Evolutionary conservation across 352 stramenopile species (phyloP).

Genomic region (Globisporangium barbulae): DNA sequence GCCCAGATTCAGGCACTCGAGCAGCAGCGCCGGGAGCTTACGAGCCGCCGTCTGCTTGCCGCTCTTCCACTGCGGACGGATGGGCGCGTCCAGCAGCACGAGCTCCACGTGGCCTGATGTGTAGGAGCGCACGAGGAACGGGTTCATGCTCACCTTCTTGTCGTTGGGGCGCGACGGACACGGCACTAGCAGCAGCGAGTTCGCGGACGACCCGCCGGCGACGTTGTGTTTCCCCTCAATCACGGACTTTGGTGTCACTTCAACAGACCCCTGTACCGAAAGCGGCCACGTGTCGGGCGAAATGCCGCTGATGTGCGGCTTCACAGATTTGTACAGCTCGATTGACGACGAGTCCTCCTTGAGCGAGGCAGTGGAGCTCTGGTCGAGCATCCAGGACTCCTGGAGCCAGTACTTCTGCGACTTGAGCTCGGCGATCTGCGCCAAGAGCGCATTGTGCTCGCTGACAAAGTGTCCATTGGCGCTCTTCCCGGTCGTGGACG

Average conservation of each 20-base stretch:
- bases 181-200: conserved; percentile 51
- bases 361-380: conserved; percentile 2
- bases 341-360: background rate
- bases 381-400: conserved; percentile 42
- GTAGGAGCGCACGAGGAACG: conserved; percentile 65
- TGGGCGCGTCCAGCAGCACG: conserved; percentile 54
- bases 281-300: conserved; percentile 72
- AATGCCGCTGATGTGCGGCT: conserved; percentile 67
- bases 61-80: conserved; percentile 65
- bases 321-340: conserved; percentile 40
- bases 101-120: conserved; percentile 77
- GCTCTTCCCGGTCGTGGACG: background rate
- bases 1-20: conserved; percentile 73
- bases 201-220: conserved; percentile 36
- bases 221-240: conserved; percentile 53
- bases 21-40: conserved; percentile 47
- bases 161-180: conserved; percentile 30
- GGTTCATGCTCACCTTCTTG: conserved; percentile 30
- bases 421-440: conserved; percentile 58
- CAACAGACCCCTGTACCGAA: conserved; percentile 64
- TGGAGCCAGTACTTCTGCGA: conserved; percentile 85
- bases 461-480: conserved; percentile 1
- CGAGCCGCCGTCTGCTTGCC: conserved; percentile 8
- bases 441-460: conserved; percentile 25
- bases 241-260: conserved; percentile 51